phyloP scores from a whole-genome alignment of 768 basidiomycete species.

The Leccinellum rugosiceps region DNA sequence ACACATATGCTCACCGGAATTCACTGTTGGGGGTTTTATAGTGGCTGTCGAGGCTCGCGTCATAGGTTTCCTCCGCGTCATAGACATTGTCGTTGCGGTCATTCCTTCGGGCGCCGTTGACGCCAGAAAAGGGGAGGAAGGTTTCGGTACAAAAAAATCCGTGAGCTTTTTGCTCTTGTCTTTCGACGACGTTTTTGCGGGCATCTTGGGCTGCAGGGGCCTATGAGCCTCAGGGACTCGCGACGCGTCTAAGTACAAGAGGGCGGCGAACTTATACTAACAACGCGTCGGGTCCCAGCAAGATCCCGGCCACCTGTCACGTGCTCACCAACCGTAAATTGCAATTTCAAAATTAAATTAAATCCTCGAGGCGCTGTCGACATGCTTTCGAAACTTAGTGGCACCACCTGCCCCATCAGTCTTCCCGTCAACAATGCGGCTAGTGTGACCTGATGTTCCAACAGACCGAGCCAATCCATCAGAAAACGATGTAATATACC shows the following conservation, averaged over 20 bases:
- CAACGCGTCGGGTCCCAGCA: conserved; percentile 5
- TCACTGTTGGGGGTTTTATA: neutral
- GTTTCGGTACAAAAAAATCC: conserved; percentile 43
- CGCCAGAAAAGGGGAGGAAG: conserved; percentile 18
- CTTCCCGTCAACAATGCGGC: conserved; percentile 1
- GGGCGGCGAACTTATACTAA: neutral
- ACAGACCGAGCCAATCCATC: neutral
- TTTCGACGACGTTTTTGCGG: conserved; percentile 10
- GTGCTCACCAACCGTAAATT: neutral
- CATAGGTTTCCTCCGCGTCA: conserved; percentile 8
- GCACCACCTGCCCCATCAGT: neutral
- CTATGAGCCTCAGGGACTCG: neutral
- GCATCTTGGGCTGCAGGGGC: conserved; percentile 15
- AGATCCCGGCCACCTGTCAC: neutral
- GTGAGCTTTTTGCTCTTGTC: conserved; percentile 34
- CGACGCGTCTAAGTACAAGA: neutral
- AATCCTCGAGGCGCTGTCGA: neutral
- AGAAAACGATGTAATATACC: conserved; percentile 3
- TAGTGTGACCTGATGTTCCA: neutral
- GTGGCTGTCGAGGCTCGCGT: conserved; percentile 7
- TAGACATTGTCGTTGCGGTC: neutral
- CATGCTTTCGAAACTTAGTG: neutral
- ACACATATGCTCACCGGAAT: conserved; percentile 18
- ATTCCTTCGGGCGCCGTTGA: neutral
- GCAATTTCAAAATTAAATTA: neutral